A percentile compares a stretch with the other conserved stretches of the same genome.
Conservation (phyloP, 495 filamentous ascomycete species). For the Melanomma pulvis-pyrius region DNA sequence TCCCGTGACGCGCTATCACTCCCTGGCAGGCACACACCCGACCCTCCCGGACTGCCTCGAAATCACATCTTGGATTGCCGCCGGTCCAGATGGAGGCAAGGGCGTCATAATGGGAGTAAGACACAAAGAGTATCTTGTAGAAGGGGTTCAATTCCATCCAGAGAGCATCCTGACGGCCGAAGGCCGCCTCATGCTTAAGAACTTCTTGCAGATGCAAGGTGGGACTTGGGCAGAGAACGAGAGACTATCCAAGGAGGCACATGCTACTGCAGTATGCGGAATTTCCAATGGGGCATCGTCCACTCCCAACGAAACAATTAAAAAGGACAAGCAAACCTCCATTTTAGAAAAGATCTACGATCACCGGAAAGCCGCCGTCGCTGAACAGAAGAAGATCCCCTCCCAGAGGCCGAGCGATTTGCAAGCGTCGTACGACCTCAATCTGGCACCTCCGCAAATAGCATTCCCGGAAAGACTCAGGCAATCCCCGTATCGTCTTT, state of each 20-base stretch:
- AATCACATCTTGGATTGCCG: conserved; percentile 78
- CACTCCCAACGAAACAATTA: conserved; percentile 35
- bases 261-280: conserved; percentile 32
- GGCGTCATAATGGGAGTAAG: conserved; percentile 95
- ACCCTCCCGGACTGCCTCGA: conserved; percentile 87
- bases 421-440: conserved; percentile 82
- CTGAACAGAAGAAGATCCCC: conserved; percentile 80
- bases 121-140: conserved; percentile 85
- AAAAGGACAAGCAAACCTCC: conserved; percentile 64
- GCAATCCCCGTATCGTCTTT: conserved; percentile 76
- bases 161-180: conserved; percentile 94
- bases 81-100: conserved; percentile 63
- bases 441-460: conserved; percentile 82
- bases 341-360: conserved; percentile 93
- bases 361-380: conserved; percentile 74
- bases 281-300: conserved; percentile 18
- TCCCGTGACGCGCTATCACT: conserved; percentile 93
- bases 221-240: conserved; percentile 89
- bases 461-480: conserved; percentile 78
- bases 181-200: conserved; percentile 85
- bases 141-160: conserved; percentile 97
- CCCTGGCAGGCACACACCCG: conserved; percentile 87
- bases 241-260: conserved; percentile 34
- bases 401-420: conserved; percentile 82
- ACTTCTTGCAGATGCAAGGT: conserved; percentile 82